phyloP scores from a whole-genome alignment of 495 filamentous ascomycete species.

The Endocarpon pusillum region DNA sequence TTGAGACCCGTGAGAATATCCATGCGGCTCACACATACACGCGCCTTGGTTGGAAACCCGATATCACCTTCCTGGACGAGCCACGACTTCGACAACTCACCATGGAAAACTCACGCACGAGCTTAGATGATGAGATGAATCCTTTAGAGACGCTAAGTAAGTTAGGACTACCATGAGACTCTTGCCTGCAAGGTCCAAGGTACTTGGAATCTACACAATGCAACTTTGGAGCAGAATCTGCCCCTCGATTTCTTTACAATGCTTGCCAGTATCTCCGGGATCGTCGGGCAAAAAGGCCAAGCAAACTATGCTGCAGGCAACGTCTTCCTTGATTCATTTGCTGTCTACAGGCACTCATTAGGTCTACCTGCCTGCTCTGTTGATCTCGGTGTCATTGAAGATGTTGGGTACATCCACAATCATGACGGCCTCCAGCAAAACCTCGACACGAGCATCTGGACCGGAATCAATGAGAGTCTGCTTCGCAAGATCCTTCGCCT shows the following conservation, averaged over 20 bases:
- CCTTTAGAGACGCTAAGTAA: too few relatives aligned
- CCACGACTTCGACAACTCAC: constrained; percentile 2
- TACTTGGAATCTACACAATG: constrained; percentile 34
- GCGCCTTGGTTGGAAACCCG: constrained; percentile 6
- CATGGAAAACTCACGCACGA: too few relatives aligned
- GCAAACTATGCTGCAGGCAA: constrained; percentile 29
- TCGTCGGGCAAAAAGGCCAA: constrained; percentile 24
- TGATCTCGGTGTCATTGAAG: constrained; percentile 12
- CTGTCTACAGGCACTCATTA: constrained; percentile 18
- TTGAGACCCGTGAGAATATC: not conserved
- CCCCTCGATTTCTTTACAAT: constrained; percentile 19
- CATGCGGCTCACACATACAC: constrained; percentile 2
- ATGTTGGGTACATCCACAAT: constrained; percentile 14
- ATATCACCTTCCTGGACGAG: constrained; percentile 9
- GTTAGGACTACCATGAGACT: constrained; percentile 15
- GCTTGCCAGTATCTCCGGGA: constrained; percentile 17
- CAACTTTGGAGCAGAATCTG: constrained; percentile 7
- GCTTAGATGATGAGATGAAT: too few relatives aligned
- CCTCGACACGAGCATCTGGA: constrained; percentile 8
- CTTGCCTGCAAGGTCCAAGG: constrained; percentile 23
- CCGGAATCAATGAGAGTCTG: constrained; percentile 14
- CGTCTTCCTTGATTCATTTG: constrained; percentile 29
- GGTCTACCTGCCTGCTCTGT: constrained; percentile 10
- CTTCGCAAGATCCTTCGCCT: not conserved
- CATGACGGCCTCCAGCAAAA: constrained; percentile 1